Percentiles rank a stretch among this genome's conserved stretches.
Evolutionary conservation across 2,329 filamentous ascomycete species (phyloP).

Genomic region (Calonectria crousiana): DNA sequence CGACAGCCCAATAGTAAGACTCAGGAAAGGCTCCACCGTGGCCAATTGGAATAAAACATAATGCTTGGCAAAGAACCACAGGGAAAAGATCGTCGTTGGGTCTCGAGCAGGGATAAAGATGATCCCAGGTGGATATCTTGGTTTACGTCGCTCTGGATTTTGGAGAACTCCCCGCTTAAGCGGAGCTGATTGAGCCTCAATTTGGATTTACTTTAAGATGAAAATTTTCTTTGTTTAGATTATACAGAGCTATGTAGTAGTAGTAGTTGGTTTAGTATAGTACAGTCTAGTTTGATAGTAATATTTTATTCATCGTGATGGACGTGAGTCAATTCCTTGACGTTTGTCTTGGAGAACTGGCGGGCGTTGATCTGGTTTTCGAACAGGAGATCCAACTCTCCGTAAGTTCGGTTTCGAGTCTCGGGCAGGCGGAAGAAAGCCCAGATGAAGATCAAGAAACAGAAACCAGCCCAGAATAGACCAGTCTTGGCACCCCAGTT

Average conservation of each 20-base stretch:
- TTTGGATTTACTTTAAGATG: not conserved
- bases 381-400: conserved; percentile 69
- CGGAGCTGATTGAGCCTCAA: conserved; percentile 4
- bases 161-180: not conserved
- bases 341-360: not conserved
- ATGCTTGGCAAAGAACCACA: not conserved
- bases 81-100: not conserved
- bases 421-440: conserved; percentile 66
- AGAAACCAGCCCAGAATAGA: conserved; percentile 56
- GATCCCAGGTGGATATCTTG: not conserved
- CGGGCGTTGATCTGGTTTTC: conserved; percentile 47
- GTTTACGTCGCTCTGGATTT: not conserved
- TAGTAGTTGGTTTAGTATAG: not conserved
- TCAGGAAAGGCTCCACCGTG: not conserved
- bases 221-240: not conserved
- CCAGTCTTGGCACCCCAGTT: conserved; percentile 62
- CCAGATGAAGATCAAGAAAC: conserved; percentile 60
- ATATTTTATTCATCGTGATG: not conserved
- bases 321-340: not conserved
- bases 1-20: not conserved
- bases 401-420: conserved; percentile 64
- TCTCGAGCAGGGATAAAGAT: not conserved
- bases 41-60: not conserved
- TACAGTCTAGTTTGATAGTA: not conserved
- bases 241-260: not conserved